Conservation (phyloP, 352 stramenopile genomes). For the Detonula confervacea region DNA sequence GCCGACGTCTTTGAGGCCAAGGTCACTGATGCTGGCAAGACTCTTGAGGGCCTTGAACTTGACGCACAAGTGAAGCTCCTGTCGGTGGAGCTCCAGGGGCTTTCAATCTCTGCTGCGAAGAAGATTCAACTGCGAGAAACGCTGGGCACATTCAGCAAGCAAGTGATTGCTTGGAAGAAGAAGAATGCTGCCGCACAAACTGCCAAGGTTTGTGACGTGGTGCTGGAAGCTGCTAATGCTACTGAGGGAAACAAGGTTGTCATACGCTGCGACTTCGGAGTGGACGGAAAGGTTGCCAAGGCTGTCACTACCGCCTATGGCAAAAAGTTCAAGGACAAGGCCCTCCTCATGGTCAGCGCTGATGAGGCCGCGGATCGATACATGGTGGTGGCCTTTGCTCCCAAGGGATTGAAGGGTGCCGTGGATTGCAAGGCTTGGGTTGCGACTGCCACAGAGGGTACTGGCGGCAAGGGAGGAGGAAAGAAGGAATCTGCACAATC, state of each 20-base stretch:
- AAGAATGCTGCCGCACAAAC: constrained; percentile 69
- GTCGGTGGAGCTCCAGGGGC: constrained; percentile 61
- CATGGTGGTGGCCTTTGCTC: constrained; percentile 69
- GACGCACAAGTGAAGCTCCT: constrained; percentile 79
- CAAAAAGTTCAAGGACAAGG: constrained; percentile 93
- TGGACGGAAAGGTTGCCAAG: constrained; percentile 95
- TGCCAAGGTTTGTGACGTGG: constrained; percentile 69
- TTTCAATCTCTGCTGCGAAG: constrained; percentile 83
- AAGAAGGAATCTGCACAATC: constrained; percentile 87
- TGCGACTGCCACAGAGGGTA: constrained; percentile 89
- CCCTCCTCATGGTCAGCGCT: constrained; percentile 87
- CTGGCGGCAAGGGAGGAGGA: constrained; percentile 93
- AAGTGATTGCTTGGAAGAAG: constrained; percentile 81
- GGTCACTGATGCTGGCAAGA: constrained; percentile 67
- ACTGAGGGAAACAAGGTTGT: constrained; percentile 88
- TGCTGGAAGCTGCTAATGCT: constrained; percentile 57
- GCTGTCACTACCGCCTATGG: constrained; percentile 87
- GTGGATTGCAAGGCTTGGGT: constrained; percentile 93
- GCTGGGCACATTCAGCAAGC: constrained; percentile 59
- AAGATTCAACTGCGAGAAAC: constrained; percentile 74
- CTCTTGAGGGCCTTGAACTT: constrained; percentile 79
- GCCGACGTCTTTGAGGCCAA: constrained; percentile 87
- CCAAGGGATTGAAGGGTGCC: constrained; percentile 86
- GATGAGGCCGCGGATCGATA: constrained; percentile 90
- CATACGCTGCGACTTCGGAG: constrained; percentile 92